A percentile compares a stretch with the other conserved stretches of the same genome.
Evolutionary conservation across 2,329 filamentous ascomycete species (phyloP).

Genomic region (Annulohypoxylon truncatum): DNA sequence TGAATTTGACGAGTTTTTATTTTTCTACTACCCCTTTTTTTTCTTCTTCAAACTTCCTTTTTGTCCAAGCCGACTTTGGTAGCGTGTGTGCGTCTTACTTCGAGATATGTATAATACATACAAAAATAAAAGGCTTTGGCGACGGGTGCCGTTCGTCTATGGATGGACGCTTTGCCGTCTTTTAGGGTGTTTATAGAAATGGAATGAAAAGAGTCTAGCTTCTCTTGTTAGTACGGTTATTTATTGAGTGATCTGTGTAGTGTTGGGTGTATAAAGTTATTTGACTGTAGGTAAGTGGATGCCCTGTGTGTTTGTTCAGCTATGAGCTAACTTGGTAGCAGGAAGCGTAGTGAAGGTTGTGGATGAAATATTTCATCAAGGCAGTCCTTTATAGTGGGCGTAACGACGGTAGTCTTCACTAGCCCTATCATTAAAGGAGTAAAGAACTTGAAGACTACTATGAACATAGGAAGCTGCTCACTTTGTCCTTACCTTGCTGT

Average conservation of each 20-base stretch:
- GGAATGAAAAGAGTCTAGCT: constrained; percentile 6
- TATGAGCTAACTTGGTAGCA: not conserved
- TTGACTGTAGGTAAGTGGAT: not conserved
- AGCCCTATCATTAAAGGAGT: no score
- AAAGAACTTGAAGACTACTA: no score
- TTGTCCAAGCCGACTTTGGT: constrained; percentile 1
- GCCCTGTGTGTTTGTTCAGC: not conserved
- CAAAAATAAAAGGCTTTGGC: constrained; percentile 1
- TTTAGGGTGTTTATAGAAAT: constrained; percentile 8
- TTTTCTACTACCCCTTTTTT: not conserved
- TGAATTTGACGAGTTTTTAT: constrained; percentile 46
- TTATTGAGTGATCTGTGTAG: not conserved
- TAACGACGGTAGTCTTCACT: no score
- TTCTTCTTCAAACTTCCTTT: not conserved
- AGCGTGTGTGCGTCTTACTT: not conserved
- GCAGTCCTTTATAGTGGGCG: no score
- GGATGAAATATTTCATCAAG: no score
- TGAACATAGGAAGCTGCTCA: no score
- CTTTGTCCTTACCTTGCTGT: no score
- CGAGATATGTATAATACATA: constrained; percentile 11
- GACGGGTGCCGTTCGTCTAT: not conserved
- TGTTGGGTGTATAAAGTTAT: not conserved
- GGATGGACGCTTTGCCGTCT: not conserved
- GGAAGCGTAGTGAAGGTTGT: not conserved
- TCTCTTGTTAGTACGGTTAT: not conserved